Conservation (phyloP, 1,139 yeast species). For the Nakaseomyces bracarensis region DNA sequence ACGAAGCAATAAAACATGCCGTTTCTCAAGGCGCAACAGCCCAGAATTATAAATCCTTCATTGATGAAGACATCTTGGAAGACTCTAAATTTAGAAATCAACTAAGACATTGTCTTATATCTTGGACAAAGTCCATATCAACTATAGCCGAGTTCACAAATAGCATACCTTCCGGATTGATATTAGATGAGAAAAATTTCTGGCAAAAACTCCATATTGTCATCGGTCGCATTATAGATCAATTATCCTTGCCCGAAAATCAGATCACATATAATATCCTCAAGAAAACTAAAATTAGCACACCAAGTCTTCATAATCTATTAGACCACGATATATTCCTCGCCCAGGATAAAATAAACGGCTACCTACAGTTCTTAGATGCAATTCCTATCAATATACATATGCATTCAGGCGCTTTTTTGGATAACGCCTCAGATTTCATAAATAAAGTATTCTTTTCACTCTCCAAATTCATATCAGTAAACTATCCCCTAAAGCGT, state of each 20-base stretch:
- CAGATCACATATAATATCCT: conserved; percentile 22
- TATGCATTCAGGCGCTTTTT: not conserved
- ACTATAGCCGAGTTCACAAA: conserved; percentile 33
- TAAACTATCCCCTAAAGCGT: not conserved
- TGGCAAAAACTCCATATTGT: conserved; percentile 29
- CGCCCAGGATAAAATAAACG: not conserved
- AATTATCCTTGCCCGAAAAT: conserved; percentile 41
- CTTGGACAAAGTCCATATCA: conserved; percentile 52
- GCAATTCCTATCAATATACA: not conserved
- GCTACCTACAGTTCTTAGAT: not conserved
- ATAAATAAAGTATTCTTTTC: not conserved
- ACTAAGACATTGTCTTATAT: conserved; percentile 53
- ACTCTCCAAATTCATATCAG: not conserved
- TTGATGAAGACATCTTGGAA: conserved; percentile 34
- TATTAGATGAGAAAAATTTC: conserved; percentile 23
- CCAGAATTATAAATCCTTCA: conserved; percentile 26
- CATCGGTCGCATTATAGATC: conserved; percentile 37
- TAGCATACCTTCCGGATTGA: conserved; percentile 34
- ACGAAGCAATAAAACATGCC: conserved; percentile 43
- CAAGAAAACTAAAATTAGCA: conserved; percentile 4
- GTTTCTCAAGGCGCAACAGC: conserved; percentile 32
- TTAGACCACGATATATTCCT: not conserved
- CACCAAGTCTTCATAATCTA: not conserved
- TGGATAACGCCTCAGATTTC: not conserved
- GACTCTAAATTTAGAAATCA: conserved; percentile 60